These are phyloP conservation scores for Colletotrichum gloeosporioides DNA, from an alignment of 2,329 filamentous ascomycete species.

Conservation along the genomic window DNA sequence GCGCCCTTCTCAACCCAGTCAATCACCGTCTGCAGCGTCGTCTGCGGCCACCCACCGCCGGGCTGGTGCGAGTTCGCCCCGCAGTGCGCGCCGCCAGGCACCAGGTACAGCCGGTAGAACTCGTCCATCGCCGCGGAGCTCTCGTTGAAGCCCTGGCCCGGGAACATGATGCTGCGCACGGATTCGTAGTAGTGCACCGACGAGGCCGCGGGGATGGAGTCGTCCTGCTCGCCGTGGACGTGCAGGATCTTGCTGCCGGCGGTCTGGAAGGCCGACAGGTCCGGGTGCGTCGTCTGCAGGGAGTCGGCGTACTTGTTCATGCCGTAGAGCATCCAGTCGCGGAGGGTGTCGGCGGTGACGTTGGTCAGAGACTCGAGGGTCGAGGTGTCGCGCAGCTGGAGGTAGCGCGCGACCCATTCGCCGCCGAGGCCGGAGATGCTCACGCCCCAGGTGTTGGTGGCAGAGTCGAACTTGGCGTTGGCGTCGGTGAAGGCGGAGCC, in stretches of 20 bases:
- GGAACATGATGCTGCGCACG: constrained; percentile 55
- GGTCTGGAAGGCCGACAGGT: constrained; percentile 32
- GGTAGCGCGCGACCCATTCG: constrained; percentile 42
- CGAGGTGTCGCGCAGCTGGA: constrained; percentile 33
- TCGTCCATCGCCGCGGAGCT: constrained; percentile 29
- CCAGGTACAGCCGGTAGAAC: constrained; percentile 43
- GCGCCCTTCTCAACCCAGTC: constrained; percentile 57
- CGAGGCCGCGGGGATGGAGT: constrained; percentile 36
- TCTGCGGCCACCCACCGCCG: constrained; percentile 20
- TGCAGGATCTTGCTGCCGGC: constrained; percentile 47
- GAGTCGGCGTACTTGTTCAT: constrained; percentile 40
- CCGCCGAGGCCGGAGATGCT: constrained; percentile 11
- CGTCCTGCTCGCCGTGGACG: constrained; percentile 46
- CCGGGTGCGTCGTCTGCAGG: constrained; percentile 38
- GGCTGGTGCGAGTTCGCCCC: constrained; percentile 50
- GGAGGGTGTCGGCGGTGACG: constrained; percentile 58
- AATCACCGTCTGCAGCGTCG: constrained; percentile 51
- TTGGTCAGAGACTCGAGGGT: constrained; percentile 43
- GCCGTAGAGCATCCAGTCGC: constrained; percentile 55
- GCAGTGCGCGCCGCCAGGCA: constrained; percentile 60
- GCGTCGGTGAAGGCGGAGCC: constrained; percentile 38
- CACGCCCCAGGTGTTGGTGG: constrained; percentile 25
- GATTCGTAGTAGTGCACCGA: constrained; percentile 39
- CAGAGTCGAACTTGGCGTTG: constrained; percentile 33
- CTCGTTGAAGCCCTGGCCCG: constrained; percentile 36